These are phyloP conservation scores for Linderniella brevidens DNA, from an alignment of 257 asterid species.

Conservation along the genomic window DNA sequence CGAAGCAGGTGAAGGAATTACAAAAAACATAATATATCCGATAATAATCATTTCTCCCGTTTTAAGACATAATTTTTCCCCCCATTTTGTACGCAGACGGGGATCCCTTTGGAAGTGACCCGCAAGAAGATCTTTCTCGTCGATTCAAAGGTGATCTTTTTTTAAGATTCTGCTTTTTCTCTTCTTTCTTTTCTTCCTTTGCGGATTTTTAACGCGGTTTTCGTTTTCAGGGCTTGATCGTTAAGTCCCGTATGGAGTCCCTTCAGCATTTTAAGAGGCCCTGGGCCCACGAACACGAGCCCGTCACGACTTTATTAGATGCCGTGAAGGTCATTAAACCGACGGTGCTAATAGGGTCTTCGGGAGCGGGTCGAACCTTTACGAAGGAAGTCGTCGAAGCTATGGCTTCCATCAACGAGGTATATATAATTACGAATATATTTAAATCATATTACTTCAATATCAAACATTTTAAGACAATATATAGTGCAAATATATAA, in stretches of 20 bases:
- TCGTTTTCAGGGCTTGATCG: slow-evolving; percentile 43
- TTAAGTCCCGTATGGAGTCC: slow-evolving; percentile 38
- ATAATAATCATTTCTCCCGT: background rate
- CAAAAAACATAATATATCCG: background rate
- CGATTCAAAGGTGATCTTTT: slow-evolving; percentile 38
- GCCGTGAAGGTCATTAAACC: slow-evolving; percentile 43
- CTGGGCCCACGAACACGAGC: slow-evolving; percentile 60
- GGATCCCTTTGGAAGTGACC: slow-evolving; percentile 62
- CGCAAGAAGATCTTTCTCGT: slow-evolving; percentile 84
- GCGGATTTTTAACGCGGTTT: background rate
- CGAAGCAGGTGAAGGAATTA: slow-evolving; percentile 56
- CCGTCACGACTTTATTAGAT: slow-evolving; percentile 31
- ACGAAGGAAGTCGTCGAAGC: slow-evolving; percentile 14
- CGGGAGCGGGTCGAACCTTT: slow-evolving; percentile 20
- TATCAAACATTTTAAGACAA: background rate
- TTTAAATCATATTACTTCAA: no score
- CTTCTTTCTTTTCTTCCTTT: background rate
- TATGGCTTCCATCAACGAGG: slow-evolving; percentile 19
- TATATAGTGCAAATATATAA: background rate
- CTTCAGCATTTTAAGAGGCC: slow-evolving; percentile 70
- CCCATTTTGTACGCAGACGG: slow-evolving; percentile 34
- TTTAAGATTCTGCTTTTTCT: background rate
- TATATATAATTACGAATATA: background rate
- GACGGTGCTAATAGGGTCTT: slow-evolving; percentile 17
- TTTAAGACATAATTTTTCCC: background rate